Conservation (phyloP, 352 stramenopile genomes). For the Globisporangium recalcitrans region DNA sequence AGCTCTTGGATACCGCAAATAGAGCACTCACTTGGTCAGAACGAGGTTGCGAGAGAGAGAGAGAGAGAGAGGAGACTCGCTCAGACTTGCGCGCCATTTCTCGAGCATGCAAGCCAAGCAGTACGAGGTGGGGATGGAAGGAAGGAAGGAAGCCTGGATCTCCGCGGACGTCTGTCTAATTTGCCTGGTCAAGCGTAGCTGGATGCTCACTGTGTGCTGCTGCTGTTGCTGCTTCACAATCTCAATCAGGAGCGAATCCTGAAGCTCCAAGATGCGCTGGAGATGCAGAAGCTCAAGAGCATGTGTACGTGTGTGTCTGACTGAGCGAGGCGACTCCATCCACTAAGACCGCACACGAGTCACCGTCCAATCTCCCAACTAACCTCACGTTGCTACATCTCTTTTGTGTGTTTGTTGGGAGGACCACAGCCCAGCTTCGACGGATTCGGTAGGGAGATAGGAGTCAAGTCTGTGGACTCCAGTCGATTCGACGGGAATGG, state of each 20-base stretch:
- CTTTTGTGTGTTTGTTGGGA: background rate
- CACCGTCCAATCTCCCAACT: background rate
- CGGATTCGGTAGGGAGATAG: conserved; percentile 41
- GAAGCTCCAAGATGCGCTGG: conserved; percentile 73
- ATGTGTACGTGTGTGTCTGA: conserved; percentile 31
- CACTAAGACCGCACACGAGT: background rate
- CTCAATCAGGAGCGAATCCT: conserved; percentile 54
- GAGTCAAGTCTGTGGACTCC: background rate
- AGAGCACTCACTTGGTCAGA: background rate
- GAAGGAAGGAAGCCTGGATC: background rate
- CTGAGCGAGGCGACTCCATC: background rate
- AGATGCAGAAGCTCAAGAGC: conserved; percentile 81
- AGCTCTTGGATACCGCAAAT: background rate
- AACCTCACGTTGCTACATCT: background rate
- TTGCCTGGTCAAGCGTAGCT: background rate
- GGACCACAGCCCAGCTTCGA: conserved; percentile 46
- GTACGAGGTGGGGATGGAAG: conserved; percentile 50
- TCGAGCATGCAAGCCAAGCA: conserved; percentile 58
- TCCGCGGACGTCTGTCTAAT: background rate
- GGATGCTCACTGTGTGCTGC: background rate
- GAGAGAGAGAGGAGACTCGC: background rate
- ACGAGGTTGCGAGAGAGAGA: background rate
- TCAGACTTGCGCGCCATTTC: background rate
- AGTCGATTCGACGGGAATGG: background rate
- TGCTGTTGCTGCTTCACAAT: background rate